Evolutionary conservation across 306 rosid genomes (phyloP).

Genomic region (Fragaria vesca): DNA sequence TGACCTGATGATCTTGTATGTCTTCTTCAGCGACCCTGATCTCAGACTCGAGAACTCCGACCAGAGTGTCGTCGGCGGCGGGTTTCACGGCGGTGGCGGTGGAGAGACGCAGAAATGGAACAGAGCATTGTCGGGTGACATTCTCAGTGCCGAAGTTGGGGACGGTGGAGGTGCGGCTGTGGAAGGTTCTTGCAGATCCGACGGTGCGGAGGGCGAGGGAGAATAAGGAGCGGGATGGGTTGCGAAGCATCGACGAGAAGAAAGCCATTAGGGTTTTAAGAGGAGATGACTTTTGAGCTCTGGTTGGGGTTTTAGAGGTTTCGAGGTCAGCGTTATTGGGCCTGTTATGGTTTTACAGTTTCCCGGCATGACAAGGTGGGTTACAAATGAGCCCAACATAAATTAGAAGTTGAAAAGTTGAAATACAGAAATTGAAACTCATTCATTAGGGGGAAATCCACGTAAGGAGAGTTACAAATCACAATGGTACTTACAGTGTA

Average conservation of each 20-base stretch:
- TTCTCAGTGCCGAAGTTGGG: constrained; percentile 16
- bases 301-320: background rate
- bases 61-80: constrained; percentile 32
- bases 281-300: background rate
- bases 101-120: constrained; percentile 47
- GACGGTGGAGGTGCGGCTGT: constrained; percentile 35
- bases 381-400: background rate
- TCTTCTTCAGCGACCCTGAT: constrained; percentile 50
- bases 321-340: background rate
- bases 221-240: constrained; percentile 45
- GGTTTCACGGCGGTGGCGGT: constrained; percentile 31
- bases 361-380: too few relatives aligned
- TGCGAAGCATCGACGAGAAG: constrained; percentile 59
- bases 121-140: constrained; percentile 21
- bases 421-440: too few relatives aligned
- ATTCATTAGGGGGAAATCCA: too few relatives aligned
- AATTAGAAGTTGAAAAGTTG: background rate
- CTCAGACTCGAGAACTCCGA: constrained; percentile 51
- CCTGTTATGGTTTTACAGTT: background rate
- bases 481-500: too few relatives aligned
- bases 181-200: constrained; percentile 47
- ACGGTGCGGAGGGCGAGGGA: constrained; percentile 42
- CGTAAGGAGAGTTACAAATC: too few relatives aligned
- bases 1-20: constrained; percentile 15
- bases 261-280: constrained; percentile 45